These are phyloP conservation scores for Paralagenidium karlingii DNA, from an alignment of 352 stramenopile genomes.

Conservation along the genomic window DNA sequence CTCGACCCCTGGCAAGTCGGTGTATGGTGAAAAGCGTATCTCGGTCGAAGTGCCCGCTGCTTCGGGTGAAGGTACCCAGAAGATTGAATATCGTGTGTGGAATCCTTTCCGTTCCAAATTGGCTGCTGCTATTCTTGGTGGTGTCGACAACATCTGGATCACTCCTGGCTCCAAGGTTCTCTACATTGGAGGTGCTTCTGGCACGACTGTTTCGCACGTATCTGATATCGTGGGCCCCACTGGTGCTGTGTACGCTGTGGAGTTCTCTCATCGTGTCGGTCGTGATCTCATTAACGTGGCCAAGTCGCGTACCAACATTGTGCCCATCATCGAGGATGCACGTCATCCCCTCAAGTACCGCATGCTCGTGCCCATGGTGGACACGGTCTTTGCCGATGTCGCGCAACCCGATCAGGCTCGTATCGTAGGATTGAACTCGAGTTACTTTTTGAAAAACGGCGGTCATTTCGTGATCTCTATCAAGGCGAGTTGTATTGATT, in stretches of 20 bases:
- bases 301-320: conserved; percentile 98
- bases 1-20: conserved; percentile 95
- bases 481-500: conserved; percentile 99
- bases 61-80: conserved; percentile 84
- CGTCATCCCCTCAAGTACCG: conserved; percentile 97
- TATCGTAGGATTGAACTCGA: conserved; percentile 98
- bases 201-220: conserved; percentile 98
- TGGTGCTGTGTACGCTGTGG: conserved; percentile 97
- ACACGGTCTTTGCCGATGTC: conserved; percentile 98
- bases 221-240: conserved; percentile 97
- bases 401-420: conserved; percentile 98
- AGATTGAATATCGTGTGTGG: conserved; percentile 99
- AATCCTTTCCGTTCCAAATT: conserved; percentile 99
- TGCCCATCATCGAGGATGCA: conserved; percentile 99
- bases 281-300: conserved; percentile 99
- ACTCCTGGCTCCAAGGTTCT: conserved; percentile 95
- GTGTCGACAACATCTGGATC: conserved; percentile 99
- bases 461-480: conserved; percentile 99
- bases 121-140: conserved; percentile 96
- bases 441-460: conserved; percentile 99
- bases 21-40: conserved; percentile 99
- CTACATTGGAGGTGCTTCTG: conserved; percentile 97
- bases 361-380: conserved; percentile 99
- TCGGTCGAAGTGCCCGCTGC: conserved; percentile 92
- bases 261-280: conserved; percentile 98